Percentiles rank a stretch among this genome's conserved stretches.
These are phyloP conservation scores for Neltuma alba DNA, from an alignment of 306 rosid genomes.

Conservation along the genomic window DNA sequence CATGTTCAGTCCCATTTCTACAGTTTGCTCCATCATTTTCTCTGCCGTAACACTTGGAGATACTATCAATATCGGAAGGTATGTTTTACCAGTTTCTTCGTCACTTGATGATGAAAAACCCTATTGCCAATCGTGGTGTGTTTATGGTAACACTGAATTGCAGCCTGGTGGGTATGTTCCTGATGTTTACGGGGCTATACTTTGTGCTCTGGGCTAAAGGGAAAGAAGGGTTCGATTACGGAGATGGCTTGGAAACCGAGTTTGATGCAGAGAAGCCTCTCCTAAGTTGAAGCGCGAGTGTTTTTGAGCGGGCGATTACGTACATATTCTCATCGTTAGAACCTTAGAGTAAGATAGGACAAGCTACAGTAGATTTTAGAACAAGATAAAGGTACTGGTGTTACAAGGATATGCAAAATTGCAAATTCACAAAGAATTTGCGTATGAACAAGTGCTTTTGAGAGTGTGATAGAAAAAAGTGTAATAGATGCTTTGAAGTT, in stretches of 20 bases:
- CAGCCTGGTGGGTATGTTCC: conserved; percentile 79
- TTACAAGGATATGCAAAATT: too few species aligned
- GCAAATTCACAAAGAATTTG: too few species aligned
- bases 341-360: background rate
- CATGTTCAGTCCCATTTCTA: conserved; percentile 76
- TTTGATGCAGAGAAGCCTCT: conserved; percentile 70
- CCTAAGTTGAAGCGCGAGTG: conserved; percentile 45
- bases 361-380: background rate
- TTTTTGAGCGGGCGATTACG: background rate
- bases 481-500: background rate
- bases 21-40: conserved; percentile 74
- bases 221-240: conserved; percentile 56
- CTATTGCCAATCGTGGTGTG: background rate
- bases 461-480: background rate
- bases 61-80: conserved; percentile 70
- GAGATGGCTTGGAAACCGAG: conserved; percentile 48
- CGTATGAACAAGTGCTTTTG: background rate
- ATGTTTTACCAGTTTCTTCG: conserved; percentile 10
- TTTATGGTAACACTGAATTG: conserved; percentile 17
- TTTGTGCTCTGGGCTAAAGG: conserved; percentile 89
- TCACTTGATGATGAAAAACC: background rate
- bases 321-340: background rate
- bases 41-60: conserved; percentile 57
- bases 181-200: conserved; percentile 86
- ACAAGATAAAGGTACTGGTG: too few species aligned